Percentiles rank a stretch among this genome's conserved stretches.
Evolutionary conservation across 441 rosid genomes (phyloP).

Genomic region (Heliophila coronopifolia): DNA sequence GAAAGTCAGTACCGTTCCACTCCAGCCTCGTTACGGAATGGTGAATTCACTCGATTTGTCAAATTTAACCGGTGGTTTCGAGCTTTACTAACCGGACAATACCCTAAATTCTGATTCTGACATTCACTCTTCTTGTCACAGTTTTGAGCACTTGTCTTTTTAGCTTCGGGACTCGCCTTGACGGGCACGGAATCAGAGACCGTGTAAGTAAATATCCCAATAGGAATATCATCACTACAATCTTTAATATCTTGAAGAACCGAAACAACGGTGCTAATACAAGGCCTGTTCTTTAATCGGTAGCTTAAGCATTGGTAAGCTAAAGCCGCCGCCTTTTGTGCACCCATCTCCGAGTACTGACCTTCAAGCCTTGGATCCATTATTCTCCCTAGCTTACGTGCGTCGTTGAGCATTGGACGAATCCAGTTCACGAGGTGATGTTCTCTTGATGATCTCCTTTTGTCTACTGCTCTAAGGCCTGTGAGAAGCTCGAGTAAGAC

Average conservation of each 20-base stretch:
- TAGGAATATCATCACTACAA: constrained; percentile 34
- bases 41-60: too few relatives aligned
- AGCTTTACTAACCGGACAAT: too few relatives aligned
- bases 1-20: too few relatives aligned
- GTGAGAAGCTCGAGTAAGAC: constrained; percentile 52
- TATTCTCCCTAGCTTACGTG: constrained; percentile 42
- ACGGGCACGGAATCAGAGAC: too few relatives aligned
- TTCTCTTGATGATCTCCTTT: constrained; percentile 44
- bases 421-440: constrained; percentile 60
- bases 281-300: constrained; percentile 52
- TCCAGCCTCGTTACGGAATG: too few relatives aligned
- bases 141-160: too few relatives aligned
- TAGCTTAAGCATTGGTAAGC: constrained; percentile 67
- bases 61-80: too few relatives aligned
- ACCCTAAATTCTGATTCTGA: too few relatives aligned
- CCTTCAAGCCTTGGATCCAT: constrained; percentile 73
- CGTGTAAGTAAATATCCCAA: constrained; percentile 47
- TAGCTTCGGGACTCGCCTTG: too few relatives aligned
- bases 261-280: constrained; percentile 43
- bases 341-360: constrained; percentile 56
- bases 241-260: constrained; percentile 45
- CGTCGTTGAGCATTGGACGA: constrained; percentile 48
- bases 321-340: constrained; percentile 50
- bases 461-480: constrained; percentile 52
- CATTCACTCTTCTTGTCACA: too few relatives aligned